A percentile compares a stretch with the other conserved stretches of the same genome.
Evolutionary conservation across 352 stramenopile genomes (phyloP).

Genomic region (Phytophthora vignae): DNA sequence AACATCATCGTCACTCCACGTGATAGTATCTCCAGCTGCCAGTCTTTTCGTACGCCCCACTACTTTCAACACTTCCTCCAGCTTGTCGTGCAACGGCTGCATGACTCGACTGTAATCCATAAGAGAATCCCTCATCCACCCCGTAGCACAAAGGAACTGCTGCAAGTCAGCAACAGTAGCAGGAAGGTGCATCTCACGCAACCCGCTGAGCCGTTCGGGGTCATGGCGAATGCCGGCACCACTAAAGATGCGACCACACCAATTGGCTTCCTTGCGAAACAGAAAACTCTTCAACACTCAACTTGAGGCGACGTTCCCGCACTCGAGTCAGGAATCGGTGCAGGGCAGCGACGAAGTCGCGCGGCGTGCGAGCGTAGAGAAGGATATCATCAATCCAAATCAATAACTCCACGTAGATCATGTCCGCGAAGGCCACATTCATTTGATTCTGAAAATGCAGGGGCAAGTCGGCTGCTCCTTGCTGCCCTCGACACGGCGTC

Average conservation of each 20-base stretch:
- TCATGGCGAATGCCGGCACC: slow-evolving; percentile 25
- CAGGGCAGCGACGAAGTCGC: slow-evolving; percentile 6
- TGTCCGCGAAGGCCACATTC: slow-evolving; percentile 12
- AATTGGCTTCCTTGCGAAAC: slow-evolving; percentile 18
- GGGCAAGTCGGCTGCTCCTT: slow-evolving; percentile 8
- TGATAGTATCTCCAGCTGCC: background rate
- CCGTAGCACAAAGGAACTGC: slow-evolving; percentile 24
- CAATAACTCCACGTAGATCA: slow-evolving; percentile 6
- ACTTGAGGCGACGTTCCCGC: slow-evolving; percentile 20
- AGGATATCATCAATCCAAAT: slow-evolving; percentile 1
- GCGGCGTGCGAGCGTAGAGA: slow-evolving; percentile 12
- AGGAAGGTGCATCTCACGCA: slow-evolving; percentile 6
- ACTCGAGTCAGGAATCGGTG: slow-evolving; percentile 17
- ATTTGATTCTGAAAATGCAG: slow-evolving; percentile 31
- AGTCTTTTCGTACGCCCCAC: background rate
- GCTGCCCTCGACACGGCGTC: slow-evolving; percentile 13
- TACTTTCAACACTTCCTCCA: background rate
- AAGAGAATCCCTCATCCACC: slow-evolving; percentile 29
- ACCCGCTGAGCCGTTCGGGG: slow-evolving; percentile 9
- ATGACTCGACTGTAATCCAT: slow-evolving; percentile 25
- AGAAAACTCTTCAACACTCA: slow-evolving; percentile 28
- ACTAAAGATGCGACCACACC: slow-evolving; percentile 29
- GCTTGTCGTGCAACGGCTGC: background rate
- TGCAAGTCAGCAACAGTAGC: slow-evolving; percentile 8
- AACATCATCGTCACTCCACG: background rate